A percentile compares a stretch with the other conserved stretches of the same genome.
Evolutionary conservation across 148 eudicot genomes (phyloP).

Genomic region (Cornus kousa): DNA sequence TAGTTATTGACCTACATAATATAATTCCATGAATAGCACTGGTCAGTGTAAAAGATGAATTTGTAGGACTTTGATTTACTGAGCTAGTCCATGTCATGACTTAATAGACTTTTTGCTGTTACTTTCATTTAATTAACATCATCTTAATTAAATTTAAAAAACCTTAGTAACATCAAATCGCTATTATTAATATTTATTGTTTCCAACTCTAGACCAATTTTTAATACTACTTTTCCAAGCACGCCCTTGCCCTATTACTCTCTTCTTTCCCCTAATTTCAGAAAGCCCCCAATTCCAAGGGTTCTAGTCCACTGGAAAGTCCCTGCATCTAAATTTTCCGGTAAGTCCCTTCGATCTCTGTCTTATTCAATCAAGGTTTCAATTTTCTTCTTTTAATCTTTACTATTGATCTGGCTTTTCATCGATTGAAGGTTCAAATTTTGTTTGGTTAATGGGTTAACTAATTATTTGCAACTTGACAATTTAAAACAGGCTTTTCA

Average conservation of each 20-base stretch:
- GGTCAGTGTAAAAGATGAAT: neutral
- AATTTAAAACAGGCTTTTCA: too few species aligned
- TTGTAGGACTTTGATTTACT: neutral
- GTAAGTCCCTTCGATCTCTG: slow-evolving; percentile 8
- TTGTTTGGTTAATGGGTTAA: too few species aligned
- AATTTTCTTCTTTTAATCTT: neutral
- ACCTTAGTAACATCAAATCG: too few species aligned
- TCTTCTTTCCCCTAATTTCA: slow-evolving; percentile 16
- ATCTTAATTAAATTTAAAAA: too few species aligned
- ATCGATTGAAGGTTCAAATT: too few species aligned
- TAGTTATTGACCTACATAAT: too few species aligned
- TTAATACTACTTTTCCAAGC: neutral
- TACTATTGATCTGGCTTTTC: neutral
- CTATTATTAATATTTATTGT: neutral
- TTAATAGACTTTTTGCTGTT: too few species aligned
- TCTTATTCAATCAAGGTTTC: neutral
- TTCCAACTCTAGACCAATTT: slow-evolving; percentile 2
- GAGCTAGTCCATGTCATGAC: too few species aligned
- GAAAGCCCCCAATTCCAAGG: slow-evolving; percentile 10
- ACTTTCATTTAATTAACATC: too few species aligned
- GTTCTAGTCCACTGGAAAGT: neutral
- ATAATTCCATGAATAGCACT: neutral
- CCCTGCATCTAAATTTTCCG: slow-evolving; percentile 5
- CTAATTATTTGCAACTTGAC: too few species aligned
- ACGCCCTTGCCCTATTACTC: neutral